Evolutionary conservation across 768 basidiomycete genomes (phyloP).

Genomic region (Boletus sp.): DNA sequence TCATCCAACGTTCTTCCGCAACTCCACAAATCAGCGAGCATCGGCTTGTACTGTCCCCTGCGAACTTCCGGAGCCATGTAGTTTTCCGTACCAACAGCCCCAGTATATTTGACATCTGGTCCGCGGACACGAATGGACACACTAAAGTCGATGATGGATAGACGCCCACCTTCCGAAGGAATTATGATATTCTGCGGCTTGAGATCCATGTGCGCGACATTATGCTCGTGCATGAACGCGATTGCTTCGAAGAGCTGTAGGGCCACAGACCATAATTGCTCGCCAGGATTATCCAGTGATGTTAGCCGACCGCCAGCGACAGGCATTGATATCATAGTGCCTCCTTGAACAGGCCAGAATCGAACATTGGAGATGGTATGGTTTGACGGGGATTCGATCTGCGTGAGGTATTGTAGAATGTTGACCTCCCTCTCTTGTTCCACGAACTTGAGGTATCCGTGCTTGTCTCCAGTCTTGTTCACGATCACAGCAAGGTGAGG

Average conservation of each 20-base stretch:
- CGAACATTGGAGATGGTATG: constrained; percentile 5
- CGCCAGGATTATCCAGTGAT: too few species aligned
- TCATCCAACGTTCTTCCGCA: background rate
- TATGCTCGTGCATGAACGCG: background rate
- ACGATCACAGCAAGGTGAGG: constrained; percentile 8
- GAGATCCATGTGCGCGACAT: background rate
- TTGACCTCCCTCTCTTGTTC: constrained; percentile 2
- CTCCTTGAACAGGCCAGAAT: constrained; percentile 1
- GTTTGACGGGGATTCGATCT: constrained; percentile 4
- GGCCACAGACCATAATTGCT: too few species aligned
- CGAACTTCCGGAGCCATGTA: too few species aligned
- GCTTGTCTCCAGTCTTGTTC: background rate
- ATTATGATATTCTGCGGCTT: background rate
- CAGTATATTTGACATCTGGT: background rate
- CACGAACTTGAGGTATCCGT: constrained; percentile 11
- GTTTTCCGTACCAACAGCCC: background rate
- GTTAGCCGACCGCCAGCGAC: too few species aligned
- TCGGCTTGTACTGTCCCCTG: background rate
- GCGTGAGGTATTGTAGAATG: constrained; percentile 5
- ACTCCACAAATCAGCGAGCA: background rate
- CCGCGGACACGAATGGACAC: background rate
- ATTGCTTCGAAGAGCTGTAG: too few species aligned
- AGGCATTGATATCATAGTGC: too few species aligned
- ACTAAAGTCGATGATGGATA: background rate
- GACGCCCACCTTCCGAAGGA: background rate